phyloP scores from a whole-genome alignment of 2,329 filamentous ascomycete genomes.

The Colletotrichum lindemuthianum region DNA sequence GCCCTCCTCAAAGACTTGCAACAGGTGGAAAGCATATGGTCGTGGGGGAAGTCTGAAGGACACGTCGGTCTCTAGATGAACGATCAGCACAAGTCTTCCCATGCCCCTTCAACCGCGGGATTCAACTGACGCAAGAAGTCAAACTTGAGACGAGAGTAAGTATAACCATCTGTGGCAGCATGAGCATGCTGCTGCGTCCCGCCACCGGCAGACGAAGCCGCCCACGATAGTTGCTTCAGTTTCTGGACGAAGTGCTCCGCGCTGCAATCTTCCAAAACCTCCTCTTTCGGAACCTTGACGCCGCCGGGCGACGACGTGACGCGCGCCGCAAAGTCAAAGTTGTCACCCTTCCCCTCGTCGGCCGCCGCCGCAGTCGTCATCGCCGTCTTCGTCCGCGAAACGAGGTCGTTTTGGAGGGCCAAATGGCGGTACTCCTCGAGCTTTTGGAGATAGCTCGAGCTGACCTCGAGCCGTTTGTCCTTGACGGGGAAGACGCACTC shows the following conservation, averaged over 20 bases:
- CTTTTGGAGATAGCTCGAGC: conserved; percentile 35
- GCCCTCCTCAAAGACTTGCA: conserved; percentile 36
- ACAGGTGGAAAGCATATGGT: conserved; percentile 35
- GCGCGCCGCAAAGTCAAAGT: not conserved
- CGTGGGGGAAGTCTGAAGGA: conserved; percentile 34
- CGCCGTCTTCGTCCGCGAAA: no score
- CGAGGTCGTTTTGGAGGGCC: no score
- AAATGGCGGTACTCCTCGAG: conserved; percentile 21
- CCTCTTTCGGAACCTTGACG: not conserved
- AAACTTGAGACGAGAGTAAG: conserved; percentile 36
- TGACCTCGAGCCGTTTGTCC: conserved; percentile 26
- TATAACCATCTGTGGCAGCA: conserved; percentile 17
- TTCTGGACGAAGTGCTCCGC: conserved; percentile 36
- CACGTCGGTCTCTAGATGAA: conserved; percentile 25
- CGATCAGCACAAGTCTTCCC: not conserved
- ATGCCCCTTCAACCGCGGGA: not conserved
- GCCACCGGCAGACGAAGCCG: not conserved
- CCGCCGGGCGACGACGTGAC: not conserved
- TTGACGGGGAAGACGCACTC: conserved; percentile 35
- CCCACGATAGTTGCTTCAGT: conserved; percentile 26
- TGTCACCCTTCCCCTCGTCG: not conserved
- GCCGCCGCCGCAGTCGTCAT: not conserved
- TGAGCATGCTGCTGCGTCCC: not conserved
- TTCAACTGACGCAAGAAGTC: conserved; percentile 34
- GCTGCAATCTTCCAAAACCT: conserved; percentile 32